Evolutionary conservation across 2,329 filamentous ascomycete genomes (phyloP), one percentile per base, ranked within the genome.

Genomic region (Cercospora brassicicola): DNA sequence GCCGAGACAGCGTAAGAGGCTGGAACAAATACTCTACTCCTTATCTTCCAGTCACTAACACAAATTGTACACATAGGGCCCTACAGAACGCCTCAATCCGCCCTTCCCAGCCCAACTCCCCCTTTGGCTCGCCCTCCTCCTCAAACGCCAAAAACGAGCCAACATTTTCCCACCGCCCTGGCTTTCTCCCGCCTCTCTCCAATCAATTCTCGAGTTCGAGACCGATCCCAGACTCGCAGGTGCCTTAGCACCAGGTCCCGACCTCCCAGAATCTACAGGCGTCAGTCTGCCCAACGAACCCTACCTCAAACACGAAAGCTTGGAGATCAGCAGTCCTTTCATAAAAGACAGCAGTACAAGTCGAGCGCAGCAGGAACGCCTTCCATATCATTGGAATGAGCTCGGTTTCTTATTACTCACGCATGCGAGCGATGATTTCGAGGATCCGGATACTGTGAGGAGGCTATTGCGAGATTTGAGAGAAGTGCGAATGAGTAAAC

Each of bases 381-480:
- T 99, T 33, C 95, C 95, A 0, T 98, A 96, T 78, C 94, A 98
- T 82, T 99, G 94, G 94, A 86, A 96, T 51, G 95, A 98, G 81
- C 82, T 98, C 8, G 90, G 91, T 18, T 93, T 97, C 80, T 89
- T 96, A 78, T 83, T 99, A 56, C 86, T 99, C 2, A 91, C 94
- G 57, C 90, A 92, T 65, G 94, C 94, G 3, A 86, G 88, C 28
- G 94, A 97, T 79, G 94, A 97, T 78, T 86, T 98, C 60, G 86
- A 87, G 39, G 84, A 90, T 0, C 85, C 91, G 2, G 90, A 93
- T 72, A 88, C 89, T 72, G 89, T 96, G 7, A 84, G 94, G 6
- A 87, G 90, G 28, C 78, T 96, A 67, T 78, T 97, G 69, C 84
- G 94, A 63, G 94, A 97, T 76, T 79, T 98, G 71, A 86, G 94